Evolutionary conservation across 1,139 yeast species (phyloP), one percentile per base, ranked within the genome.

Genomic region (Pichia sp.): DNA sequence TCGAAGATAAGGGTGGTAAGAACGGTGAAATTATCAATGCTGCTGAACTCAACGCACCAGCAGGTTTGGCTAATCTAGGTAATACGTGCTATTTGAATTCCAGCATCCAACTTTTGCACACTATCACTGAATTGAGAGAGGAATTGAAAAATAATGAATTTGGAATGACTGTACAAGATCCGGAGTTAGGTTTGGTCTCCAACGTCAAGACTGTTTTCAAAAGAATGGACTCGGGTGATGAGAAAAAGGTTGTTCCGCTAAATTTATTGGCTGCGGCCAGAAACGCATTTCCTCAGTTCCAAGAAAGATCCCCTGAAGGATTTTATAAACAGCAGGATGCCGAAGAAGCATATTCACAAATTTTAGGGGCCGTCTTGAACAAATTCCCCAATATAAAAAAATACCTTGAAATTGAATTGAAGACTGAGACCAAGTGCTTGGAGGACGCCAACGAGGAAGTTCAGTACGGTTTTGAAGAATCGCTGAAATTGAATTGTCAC

Each of bases 21-120:
- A 71, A 68, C 52, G 43, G 41, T 41, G 36, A 7, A 4, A 69
- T 74, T 5, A 40, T 53, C 6, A 66, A 72, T 46, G 34, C 49
- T 39, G 55, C 51, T 41, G 50, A 48, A 9, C 65, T 70, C 44
- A 54, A 58, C 46, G 76, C 79, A 23, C 99, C 99, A 3, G 77
- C 87, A 40, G 99, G 99, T 0, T 75, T 93, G 56, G 78, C 79
- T 53, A 93, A 93, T 66, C 73, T 90, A 66, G 99, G 99, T 22
- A 93, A 95, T 66, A 93, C 99, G 1, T 95, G 99, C 69, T 93
- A 93, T 69, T 78, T 93, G 70, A 93, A 93, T 67, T 84, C 97
- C 1, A 83, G 96, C 2, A 72, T 93, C 58, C 99, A 93, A 69
- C 83, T 91, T 0, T 70, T 93, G 58, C 82, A 79, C 60, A 79